Evolutionary conservation across 306 rosid species (phyloP).

Genomic region (Aeschynomene evenia): DNA sequence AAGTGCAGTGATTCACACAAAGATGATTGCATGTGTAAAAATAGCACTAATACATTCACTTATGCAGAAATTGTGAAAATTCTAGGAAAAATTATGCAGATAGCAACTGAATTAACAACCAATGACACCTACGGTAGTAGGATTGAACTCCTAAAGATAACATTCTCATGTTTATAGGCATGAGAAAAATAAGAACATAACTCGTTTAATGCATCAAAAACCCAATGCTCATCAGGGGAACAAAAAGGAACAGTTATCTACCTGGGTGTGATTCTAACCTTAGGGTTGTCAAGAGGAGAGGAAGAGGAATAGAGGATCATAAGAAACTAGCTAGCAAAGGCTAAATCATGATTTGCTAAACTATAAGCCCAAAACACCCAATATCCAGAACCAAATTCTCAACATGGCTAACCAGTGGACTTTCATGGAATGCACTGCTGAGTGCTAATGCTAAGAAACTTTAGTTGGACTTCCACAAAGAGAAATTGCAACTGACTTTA

Average conservation of each 20-base stretch:
- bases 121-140: not conserved
- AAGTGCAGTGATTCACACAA: not conserved
- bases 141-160: not conserved
- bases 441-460: conserved; percentile 16
- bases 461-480: conserved; percentile 12
- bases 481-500: conserved; percentile 22
- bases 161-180: not conserved
- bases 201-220: not conserved
- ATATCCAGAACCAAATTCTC: not conserved
- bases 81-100: not conserved
- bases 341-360: no score
- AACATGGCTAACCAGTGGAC: not conserved
- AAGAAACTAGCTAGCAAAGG: not conserved
- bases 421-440: not conserved
- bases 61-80: not conserved
- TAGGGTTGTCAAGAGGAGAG: not conserved
- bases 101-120: not conserved
- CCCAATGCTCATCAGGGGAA: not conserved
- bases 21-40: not conserved
- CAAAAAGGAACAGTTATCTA: not conserved
- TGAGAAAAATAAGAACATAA: not conserved
- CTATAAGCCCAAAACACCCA: no score
- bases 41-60: not conserved
- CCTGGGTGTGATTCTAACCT: not conserved
- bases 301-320: no score